These are phyloP conservation scores for Penicillium diatomitis DNA, from an alignment of 495 filamentous ascomycete species.

Conservation along the genomic window DNA sequence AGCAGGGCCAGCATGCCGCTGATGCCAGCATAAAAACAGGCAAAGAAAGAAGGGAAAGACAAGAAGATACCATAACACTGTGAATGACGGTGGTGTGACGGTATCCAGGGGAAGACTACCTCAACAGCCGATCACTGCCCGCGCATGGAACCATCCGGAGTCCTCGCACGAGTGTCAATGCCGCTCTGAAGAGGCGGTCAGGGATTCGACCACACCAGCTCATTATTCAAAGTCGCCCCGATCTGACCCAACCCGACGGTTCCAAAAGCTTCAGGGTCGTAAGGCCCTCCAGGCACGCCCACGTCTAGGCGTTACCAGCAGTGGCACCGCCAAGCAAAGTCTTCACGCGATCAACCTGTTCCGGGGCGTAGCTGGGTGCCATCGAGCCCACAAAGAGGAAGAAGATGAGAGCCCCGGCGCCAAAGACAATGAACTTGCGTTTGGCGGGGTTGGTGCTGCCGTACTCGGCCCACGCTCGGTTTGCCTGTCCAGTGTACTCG, in stretches of 20 bases:
- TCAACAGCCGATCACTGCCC: too few species aligned
- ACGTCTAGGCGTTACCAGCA: slow-evolving; percentile 26
- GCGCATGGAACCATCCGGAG: too few species aligned
- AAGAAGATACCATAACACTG: slow-evolving; percentile 1
- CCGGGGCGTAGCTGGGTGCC: slow-evolving; percentile 38
- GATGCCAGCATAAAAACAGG: slow-evolving; percentile 5
- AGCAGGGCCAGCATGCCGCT: slow-evolving; percentile 32
- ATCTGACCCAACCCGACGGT: too few species aligned
- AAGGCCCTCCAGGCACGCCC: too few species aligned
- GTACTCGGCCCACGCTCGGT: slow-evolving; percentile 77
- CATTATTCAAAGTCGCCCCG: too few species aligned
- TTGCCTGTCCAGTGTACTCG: slow-evolving; percentile 60
- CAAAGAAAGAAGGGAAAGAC: not conserved
- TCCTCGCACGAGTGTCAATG: too few species aligned
- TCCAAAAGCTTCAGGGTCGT: not conserved
- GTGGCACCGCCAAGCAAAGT: slow-evolving; percentile 35
- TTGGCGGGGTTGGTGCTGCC: slow-evolving; percentile 62
- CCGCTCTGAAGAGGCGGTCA: too few species aligned
- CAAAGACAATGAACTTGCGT: slow-evolving; percentile 67
- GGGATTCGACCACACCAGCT: too few species aligned
- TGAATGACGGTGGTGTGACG: not conserved
- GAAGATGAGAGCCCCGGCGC: slow-evolving; percentile 49
- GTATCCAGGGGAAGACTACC: too few species aligned
- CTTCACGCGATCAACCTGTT: slow-evolving; percentile 31
- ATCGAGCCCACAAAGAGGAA: slow-evolving; percentile 60